These are phyloP conservation scores for Zygnema cylindricum DNA, from an alignment of 139 green algal genomes.

Conservation along the genomic window DNA sequence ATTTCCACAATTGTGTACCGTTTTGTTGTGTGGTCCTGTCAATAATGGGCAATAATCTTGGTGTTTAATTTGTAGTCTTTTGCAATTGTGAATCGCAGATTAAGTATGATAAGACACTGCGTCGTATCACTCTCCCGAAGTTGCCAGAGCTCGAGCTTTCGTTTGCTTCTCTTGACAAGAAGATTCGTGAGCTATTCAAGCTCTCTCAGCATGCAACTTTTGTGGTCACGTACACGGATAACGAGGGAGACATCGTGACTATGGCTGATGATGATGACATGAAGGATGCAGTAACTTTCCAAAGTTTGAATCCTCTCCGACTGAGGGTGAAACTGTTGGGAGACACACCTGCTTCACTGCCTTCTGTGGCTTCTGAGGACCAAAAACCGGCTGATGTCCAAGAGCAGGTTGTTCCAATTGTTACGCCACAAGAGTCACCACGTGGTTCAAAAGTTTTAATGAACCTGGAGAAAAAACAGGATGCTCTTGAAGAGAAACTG, in stretches of 20 bases:
- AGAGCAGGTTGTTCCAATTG: background rate
- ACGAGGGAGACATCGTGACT: constrained; percentile 47
- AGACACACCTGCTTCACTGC: constrained; percentile 9
- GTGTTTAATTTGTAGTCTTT: too few species aligned
- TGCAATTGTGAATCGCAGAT: constrained; percentile 4
- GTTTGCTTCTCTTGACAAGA: constrained; percentile 13
- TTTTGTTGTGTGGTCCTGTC: too few species aligned
- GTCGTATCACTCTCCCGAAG: background rate
- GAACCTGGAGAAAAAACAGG: too few species aligned
- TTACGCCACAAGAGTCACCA: background rate
- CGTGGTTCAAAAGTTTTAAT: too few species aligned
- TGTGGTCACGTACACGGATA: constrained; percentile 40
- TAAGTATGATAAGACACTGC: background rate
- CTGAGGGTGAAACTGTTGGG: constrained; percentile 3
- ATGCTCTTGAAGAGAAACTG: too few species aligned
- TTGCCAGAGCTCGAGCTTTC: background rate
- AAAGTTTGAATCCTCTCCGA: constrained; percentile 53
- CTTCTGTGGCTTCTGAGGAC: constrained; percentile 13
- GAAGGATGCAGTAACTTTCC: constrained; percentile 41
- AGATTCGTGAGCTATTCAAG: constrained; percentile 51
- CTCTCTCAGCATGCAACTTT: constrained; percentile 11
- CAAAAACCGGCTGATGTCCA: background rate
- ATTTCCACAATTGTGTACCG: too few species aligned
- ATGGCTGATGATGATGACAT: constrained; percentile 46
- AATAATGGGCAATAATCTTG: too few species aligned